phyloP scores from a whole-genome alignment of 2,329 filamentous ascomycete genomes.

The Bipolaris sorokiniana region DNA sequence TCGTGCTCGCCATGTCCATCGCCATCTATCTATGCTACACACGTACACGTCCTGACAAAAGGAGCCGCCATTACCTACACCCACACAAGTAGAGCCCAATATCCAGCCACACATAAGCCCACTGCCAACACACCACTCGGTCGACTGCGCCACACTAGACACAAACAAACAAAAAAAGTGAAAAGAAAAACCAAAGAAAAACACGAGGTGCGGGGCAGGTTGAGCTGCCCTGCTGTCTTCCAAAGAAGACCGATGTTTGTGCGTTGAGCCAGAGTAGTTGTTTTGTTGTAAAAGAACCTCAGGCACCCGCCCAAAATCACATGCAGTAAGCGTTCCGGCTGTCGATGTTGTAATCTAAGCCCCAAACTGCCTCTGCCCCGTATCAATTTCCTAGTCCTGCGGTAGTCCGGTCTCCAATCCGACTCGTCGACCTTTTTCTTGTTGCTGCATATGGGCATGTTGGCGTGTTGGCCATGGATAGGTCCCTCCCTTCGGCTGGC shows the following conservation, averaged over 20 bases:
- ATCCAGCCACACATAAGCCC: conserved; percentile 6
- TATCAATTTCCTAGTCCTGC: conserved; percentile 33
- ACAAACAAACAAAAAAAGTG: conserved; percentile 17
- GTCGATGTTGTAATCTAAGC: conserved; percentile 75
- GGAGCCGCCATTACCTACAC: conserved; percentile 21
- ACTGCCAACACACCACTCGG: conserved; percentile 21
- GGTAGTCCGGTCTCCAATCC: conserved; percentile 22
- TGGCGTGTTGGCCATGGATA: conserved; percentile 37
- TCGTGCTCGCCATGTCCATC: conserved; percentile 2
- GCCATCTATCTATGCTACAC: neutral
- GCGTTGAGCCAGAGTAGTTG: conserved; percentile 75
- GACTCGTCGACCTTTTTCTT: conserved; percentile 19
- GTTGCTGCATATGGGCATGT: conserved; percentile 29
- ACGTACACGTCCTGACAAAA: neutral
- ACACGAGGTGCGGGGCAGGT: conserved; percentile 60
- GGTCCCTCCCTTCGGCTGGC: conserved; percentile 18
- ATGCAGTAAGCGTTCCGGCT: conserved; percentile 55
- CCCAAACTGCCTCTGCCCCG: conserved; percentile 43
- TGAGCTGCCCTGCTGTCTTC: conserved; percentile 64
- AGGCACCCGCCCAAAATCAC: conserved; percentile 67
- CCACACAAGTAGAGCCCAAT: conserved; percentile 14
- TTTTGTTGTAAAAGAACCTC: conserved; percentile 86
- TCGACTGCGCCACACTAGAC: conserved; percentile 15
- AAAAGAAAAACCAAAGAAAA: conserved; percentile 16
- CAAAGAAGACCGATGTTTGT: conserved; percentile 62